A percentile compares a stretch with the other conserved stretches of the same genome.
These are phyloP conservation scores for Atkinsonella texensis DNA, from an alignment of 2,329 filamentous ascomycete genomes.

Conservation along the genomic window DNA sequence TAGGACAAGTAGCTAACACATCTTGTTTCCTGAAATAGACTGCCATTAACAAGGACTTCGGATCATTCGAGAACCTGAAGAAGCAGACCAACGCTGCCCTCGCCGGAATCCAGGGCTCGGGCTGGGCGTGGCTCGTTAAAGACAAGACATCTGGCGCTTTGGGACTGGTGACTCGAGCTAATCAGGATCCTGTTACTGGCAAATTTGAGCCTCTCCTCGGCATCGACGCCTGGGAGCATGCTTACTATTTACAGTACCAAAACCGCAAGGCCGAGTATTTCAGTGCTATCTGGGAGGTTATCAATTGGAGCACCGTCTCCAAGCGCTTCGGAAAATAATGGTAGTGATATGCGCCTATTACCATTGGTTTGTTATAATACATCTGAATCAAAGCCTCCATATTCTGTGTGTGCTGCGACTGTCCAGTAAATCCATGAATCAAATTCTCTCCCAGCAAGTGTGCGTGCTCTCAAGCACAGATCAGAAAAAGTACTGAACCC, in stretches of 20 bases:
- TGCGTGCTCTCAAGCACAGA: no score
- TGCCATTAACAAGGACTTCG: slow-evolving; percentile 55
- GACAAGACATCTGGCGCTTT: slow-evolving; percentile 51
- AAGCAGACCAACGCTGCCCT: slow-evolving; percentile 58
- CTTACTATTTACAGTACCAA: slow-evolving; percentile 92
- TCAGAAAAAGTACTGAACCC: no score
- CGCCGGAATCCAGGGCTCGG: slow-evolving; percentile 70
- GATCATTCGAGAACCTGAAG: slow-evolving; percentile 50
- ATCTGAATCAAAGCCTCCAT: slow-evolving; percentile 6
- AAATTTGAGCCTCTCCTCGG: slow-evolving; percentile 73
- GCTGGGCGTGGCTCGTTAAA: slow-evolving; percentile 84
- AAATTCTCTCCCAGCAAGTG: no score
- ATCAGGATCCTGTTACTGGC: slow-evolving; percentile 82
- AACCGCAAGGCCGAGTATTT: slow-evolving; percentile 98
- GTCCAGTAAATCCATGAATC: not conserved
- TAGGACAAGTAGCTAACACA: not conserved
- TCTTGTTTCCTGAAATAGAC: slow-evolving; percentile 19
- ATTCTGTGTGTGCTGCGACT: not conserved
- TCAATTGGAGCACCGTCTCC: slow-evolving; percentile 90
- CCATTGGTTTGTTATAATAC: not conserved
- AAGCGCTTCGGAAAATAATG: slow-evolving; percentile 52
- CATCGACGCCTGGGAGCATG: slow-evolving; percentile 93
- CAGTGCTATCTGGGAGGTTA: slow-evolving; percentile 81
- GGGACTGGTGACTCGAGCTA: slow-evolving; percentile 59
- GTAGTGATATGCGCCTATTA: not conserved